Base-by-base conservation (phyloP, 2,329 filamentous ascomycete species). In the Fusarium foetens region DNA sequence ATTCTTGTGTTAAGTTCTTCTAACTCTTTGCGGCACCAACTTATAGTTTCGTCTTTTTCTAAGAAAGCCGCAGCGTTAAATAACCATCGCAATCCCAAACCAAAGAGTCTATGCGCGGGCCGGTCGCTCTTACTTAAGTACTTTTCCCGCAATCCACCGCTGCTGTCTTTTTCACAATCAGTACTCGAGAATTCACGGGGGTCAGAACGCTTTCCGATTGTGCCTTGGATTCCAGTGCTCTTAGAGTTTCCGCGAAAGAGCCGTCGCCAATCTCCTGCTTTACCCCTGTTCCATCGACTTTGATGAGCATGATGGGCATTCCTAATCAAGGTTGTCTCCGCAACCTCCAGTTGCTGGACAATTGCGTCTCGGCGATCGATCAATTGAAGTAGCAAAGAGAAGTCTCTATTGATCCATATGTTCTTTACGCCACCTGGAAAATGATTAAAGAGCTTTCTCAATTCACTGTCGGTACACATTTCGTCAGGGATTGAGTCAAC, bases 391-490 rank as follows among this genome's bases (percentile, higher is more conserved):
- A 99, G 87, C 29, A 91, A 89, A 58, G 94, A 93, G 74, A 94
- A 92, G 79, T 98, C 93, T 68, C 95, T 89, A 68, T 98, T 98
- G 76, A 98, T 91, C 95, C 95, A 99, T 55, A 99, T 93, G 76
- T 98, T 98, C 67, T 94, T 91, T 78, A 98, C 92, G 42, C 95
- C 96, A 36, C 96, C 96, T 0, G 96, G 96, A 75, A 98, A 98
- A 5, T 98, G 94, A 79, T 98, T 95, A 78, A 97, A 98, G 1
- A 99, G 85, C 2, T 91, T 92, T 63, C 91, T 88, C 14, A 99
- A 87, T 3, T 93, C 93, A 60, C 97, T 91, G 61, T 94, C 88
- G 8, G 89, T 94, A 17, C 97, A 89, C 95, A 95, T 98, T 79
- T 96, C 96, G 45, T 88, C 85, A 3, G 96, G 96, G 55, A 99